Base-by-base conservation (phyloP, 2,329 filamentous ascomycete species). In the Aspergillus pseudonomiae region DNA sequence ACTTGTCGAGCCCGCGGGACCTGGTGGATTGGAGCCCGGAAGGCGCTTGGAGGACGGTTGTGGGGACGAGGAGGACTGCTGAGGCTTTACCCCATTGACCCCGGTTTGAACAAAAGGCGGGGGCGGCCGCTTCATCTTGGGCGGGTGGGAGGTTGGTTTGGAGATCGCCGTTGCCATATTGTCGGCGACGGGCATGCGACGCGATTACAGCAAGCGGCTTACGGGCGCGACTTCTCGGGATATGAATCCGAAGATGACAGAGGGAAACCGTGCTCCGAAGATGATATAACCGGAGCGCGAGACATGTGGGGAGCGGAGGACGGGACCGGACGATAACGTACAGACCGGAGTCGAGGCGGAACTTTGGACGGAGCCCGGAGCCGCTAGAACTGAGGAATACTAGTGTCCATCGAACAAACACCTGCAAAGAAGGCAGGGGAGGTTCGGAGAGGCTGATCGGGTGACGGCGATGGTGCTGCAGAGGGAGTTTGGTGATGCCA, bases 101-200 rank as follows among this genome's bases (percentile, higher is more conserved):
- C 79, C 78, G 57, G 87, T 85, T 75, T 90, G 89, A 62, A 90
- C 86, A 52, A 87, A 85, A 54, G 89, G 84, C 43, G 88, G 88
- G 59, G 86, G 81, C 65, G 88, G 88, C 41, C 89, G 88, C 79
- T 92, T 93, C 67, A 87, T 84, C 79, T 92, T 93, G 68, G 77
- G 74, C 64, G 81, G 75, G 69, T 81, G 76, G 57, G 80, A 75
- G 62, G 76, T 73, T 56, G 77, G 77, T 70, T 80, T 80, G 48
- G 79, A 80, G 55, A 82, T 74, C 59, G 78, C 78, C 56, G 79
- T 82, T 59, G 79, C 79, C 80, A 81, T 81, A 57, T 60, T 74
- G 69, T 66, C 67, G 63, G 68, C 59, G 61, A 63, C 61, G 52
- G 55, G 46, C 52, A 67, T 68, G 69, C 70, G 62, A 72, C 58